Base-by-base conservation (phyloP, 2,329 filamentous ascomycete species). In the Botryotinia narcissicola region DNA sequence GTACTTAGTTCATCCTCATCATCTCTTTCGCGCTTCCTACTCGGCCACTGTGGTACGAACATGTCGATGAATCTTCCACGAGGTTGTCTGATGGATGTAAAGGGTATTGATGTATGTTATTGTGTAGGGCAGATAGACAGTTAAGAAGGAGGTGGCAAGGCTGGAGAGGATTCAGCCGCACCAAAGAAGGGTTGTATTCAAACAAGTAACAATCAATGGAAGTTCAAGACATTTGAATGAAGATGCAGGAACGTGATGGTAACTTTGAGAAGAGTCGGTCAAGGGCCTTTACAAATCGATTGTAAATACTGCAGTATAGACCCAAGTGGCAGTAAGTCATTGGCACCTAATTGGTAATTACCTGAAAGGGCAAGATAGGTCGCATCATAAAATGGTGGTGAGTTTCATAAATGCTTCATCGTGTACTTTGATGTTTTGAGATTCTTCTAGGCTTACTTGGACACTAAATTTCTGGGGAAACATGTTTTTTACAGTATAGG, bases 1-100 rank as follows among this genome's bases (percentile, higher is more conserved):
- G 75, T 74, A 32, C 40, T 73, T 69, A 71, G 70, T 32, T 79
- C 77, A n/a, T 79, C 79, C 7, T 80, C 78, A 42, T 80, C 77
- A 9, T 80, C 77, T 61, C 80, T 75, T 20, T 73, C 74, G 42
- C 80, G 78, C 75, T 81, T 81, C 68, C 76, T 75, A 59, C 32
- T 74, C 14, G 71, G 61, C 75, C 75, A 78, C 61, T 70, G 71
- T 42, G 35, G 40, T 37, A 40, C 64, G 29, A 68, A 46, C 71
- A 72, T 72, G 22, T 42, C 61, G 63, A 46, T 32, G 12, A 46
- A 22, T 68, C 59, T 4, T 20, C 20, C 25, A 64, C 35, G n/a
- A 68, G 46, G 20, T 48, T 59, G 40, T n/a, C 16, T 44, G 40
- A 32, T 54, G 22, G 37, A 44, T 16, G 32, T n/a, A 46, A 66